Base-by-base conservation (phyloP, 140 eudicot genomes). In the Cichorium intybus region DNA sequence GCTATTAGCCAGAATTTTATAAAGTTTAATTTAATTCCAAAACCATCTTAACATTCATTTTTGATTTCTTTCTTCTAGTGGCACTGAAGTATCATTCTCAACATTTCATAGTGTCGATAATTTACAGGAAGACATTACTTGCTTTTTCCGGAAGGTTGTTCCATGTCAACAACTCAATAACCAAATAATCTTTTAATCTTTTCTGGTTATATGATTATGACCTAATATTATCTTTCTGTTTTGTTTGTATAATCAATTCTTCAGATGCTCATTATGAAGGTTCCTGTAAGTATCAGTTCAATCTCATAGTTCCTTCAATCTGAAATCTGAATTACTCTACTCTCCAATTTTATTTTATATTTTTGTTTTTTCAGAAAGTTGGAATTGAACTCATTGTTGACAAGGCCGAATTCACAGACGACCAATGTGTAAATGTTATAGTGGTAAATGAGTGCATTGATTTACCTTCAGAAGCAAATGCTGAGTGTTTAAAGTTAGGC, bases 41-140 rank as follows among this genome's bases (percentile, higher is more conserved):
- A 46, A 60, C n/a, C 0, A 4, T 43, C 6, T 62, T 16, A 39
- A 53, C 57, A 56, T 49, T 37, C 22, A 47, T 60, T 47, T 16
- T 16, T 69, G 14, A 31, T 64, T 64, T 10, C 24, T 72, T 72
- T 58, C 49, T 62, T 61, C 20, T 82, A 92, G 98, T 83, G 98
- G 98, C 35, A 88, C 95, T 54, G 95, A 92, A 81, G 92, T 83
- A 78, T 85, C 95, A 45, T 59, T 88, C 31, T 66, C 84, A 52
- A 48, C 76, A 31, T 58, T 63, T 50, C 83, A 64, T 64, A 74
- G 76, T 46, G 49, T 81, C 33, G 80, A 81, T 62, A 62, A 46
- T 48, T 58, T 92, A 71, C 62, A 69, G 80, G 69, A 73, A 29
- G 77, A 75, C 46, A 58, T 92, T 22, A 62, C 82, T 51, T 43